These are phyloP conservation scores for Raphanus hybrid DNA, from an alignment of 441 rosid genomes.

Conservation along the genomic window DNA sequence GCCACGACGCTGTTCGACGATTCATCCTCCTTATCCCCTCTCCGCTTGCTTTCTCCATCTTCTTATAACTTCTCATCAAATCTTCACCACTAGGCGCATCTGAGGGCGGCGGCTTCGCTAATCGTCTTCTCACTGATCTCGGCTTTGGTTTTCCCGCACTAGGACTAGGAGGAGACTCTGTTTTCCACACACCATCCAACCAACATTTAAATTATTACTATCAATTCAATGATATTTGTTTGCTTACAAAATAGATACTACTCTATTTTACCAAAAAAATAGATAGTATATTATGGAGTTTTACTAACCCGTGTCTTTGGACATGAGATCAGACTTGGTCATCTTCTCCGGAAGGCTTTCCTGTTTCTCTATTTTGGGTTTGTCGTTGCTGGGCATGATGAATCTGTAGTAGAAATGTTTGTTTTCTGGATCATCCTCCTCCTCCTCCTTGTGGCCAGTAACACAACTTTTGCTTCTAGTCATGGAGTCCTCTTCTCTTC, in stretches of 20 bases:
- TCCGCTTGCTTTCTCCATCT: slow-evolving; percentile 20
- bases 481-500: neutral
- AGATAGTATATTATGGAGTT: too few relatives aligned
- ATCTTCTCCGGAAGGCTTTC: slow-evolving; percentile 44
- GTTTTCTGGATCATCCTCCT: slow-evolving; percentile 38
- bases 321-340: slow-evolving; percentile 22
- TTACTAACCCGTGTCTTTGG: slow-evolving; percentile 12
- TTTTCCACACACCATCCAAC: too few relatives aligned
- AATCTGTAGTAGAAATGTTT: slow-evolving; percentile 47
- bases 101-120: slow-evolving; percentile 41
- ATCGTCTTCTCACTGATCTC: slow-evolving; percentile 61
- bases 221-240: neutral
- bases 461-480: slow-evolving; percentile 42
- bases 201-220: neutral
- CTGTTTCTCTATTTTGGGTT: slow-evolving; percentile 37
- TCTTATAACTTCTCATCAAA: slow-evolving; percentile 20
- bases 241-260: too few relatives aligned
- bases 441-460: slow-evolving; percentile 44
- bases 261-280: too few relatives aligned
- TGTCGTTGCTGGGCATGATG: slow-evolving; percentile 47
- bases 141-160: slow-evolving; percentile 52
- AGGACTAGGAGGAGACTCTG: too few relatives aligned
- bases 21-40: slow-evolving; percentile 35
- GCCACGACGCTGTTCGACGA: slow-evolving; percentile 46
- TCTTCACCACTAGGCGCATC: slow-evolving; percentile 24